A percentile compares a stretch with the other conserved stretches of the same genome.
These are phyloP conservation scores for Porogramme epimiltina DNA, from an alignment of 1,284 basidiomycete genomes.

Conservation along the genomic window DNA sequence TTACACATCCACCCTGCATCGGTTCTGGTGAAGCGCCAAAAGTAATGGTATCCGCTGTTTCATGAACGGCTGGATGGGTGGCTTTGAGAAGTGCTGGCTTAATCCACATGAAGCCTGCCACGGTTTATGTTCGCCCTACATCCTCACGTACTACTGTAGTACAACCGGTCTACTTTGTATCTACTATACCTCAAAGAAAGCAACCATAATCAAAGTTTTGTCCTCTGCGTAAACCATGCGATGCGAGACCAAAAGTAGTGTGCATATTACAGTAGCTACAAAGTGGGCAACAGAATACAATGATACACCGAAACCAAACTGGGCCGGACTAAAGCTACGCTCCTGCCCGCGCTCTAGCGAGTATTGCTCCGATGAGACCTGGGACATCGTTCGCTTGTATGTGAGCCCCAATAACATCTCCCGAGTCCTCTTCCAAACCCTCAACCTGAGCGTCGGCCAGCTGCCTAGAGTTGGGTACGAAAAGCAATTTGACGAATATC, in stretches of 20 bases:
- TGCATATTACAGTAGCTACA: background rate
- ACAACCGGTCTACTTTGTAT: background rate
- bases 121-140: slow-evolving; percentile 29
- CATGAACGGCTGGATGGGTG: slow-evolving; percentile 31
- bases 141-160: background rate
- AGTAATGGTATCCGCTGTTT: slow-evolving; percentile 26
- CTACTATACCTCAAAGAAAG: background rate
- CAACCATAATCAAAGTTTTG: background rate
- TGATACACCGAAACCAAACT: background rate
- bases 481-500: slow-evolving; percentile 61
- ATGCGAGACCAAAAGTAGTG: background rate
- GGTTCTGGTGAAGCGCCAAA: slow-evolving; percentile 36
- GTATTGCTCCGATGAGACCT: slow-evolving; percentile 67
- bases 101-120: slow-evolving; percentile 24
- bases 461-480: slow-evolving; percentile 66
- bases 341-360: slow-evolving; percentile 45
- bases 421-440: slow-evolving; percentile 55
- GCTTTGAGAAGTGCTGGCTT: slow-evolving; percentile 28
- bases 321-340: background rate
- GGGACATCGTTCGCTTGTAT: slow-evolving; percentile 70
- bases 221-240: background rate
- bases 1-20: slow-evolving; percentile 34
- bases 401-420: slow-evolving; percentile 63
- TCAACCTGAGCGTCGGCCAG: slow-evolving; percentile 58
- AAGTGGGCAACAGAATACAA: background rate